Evolutionary conservation across 805 yeast species (phyloP), one percentile per base, ranked within the genome.

Genomic region (Aciculoconidium aculeatum): DNA sequence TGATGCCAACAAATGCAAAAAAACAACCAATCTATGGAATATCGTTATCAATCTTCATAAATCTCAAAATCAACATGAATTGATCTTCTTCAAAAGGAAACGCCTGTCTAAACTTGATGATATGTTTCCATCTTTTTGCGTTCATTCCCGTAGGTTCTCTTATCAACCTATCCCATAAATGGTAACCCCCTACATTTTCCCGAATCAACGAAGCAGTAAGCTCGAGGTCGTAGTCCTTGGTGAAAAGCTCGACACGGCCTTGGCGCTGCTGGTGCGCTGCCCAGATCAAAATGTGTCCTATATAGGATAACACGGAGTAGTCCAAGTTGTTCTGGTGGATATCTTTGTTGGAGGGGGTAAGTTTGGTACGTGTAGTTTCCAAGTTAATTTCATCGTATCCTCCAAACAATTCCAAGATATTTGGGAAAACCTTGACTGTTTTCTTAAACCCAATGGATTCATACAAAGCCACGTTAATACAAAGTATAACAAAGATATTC

Each of bases 101-200:
- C 9, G 47, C 35, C 25, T 49, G 54, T 35, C 67, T 48, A 36
- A 55, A 58, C 34, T 59, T 60, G 24, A 53, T 52, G 11, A 62
- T 46, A 31, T 60, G 67, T 35, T 62, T 62, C 68, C 68, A 62
- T 30, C 68, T 47, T 33, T 60, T 61, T 27, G 58, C 44, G 34
- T 58, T 61, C 41, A 61, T 59, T 5, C 49, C 34, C n/a, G 47
- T 40, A 17, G 44, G 36, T 26, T 52, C 53, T 29, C 58, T 50
- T 23, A 48, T 46, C 25, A 61, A 42, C 14, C 56, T 49, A 40
- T 61, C 66, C 68, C 68, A 61, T 24, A 61, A 49, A 38, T 61
- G 61, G 29, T 40, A 45, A 1, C 68, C 68, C 5, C 68, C 68
- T 11, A 61, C 41, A n/a, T 41, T 37, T 8, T 44, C 39, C 22